Conservation (phyloP, 2,329 filamentous ascomycete genomes). For the Capronia coronata region DNA sequence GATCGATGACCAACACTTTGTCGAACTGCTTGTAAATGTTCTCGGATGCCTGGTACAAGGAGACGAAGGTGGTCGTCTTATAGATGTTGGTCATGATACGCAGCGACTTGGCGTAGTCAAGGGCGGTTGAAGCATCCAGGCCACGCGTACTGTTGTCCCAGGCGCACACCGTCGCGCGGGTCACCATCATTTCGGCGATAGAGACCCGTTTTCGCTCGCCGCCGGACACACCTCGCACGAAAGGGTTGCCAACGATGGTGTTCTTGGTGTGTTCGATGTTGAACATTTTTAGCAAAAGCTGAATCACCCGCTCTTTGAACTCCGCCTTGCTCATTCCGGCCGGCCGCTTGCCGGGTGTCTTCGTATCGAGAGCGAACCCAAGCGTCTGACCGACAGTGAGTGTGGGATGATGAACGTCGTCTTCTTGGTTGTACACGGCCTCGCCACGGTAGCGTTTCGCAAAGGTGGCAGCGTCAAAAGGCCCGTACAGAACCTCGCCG, state of each 20-base stretch:
- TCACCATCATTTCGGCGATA: constrained; percentile 77
- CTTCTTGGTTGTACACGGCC: constrained; percentile 78
- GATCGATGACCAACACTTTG: constrained; percentile 76
- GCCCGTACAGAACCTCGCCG: constrained; percentile 72
- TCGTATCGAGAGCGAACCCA: constrained; percentile 75
- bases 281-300: constrained; percentile 79
- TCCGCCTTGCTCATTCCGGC: constrained; percentile 63
- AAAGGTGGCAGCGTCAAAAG: constrained; percentile 65
- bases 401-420: constrained; percentile 78
- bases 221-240: constrained; percentile 72
- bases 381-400: constrained; percentile 84
- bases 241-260: constrained; percentile 77
- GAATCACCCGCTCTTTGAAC: constrained; percentile 70
- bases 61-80: constrained; percentile 76
- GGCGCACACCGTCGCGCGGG: constrained; percentile 62
- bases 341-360: constrained; percentile 73
- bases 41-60: constrained; percentile 78
- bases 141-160: constrained; percentile 72
- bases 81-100: constrained; percentile 78
- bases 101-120: constrained; percentile 63
- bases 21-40: constrained; percentile 74
- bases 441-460: constrained; percentile 67
- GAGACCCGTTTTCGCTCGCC: constrained; percentile 74
- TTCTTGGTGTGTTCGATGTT: constrained; percentile 83
- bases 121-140: constrained; percentile 60